Evolutionary conservation across 805 yeast species (phyloP), one percentile per base, ranked within the genome.

Genomic region (Pichia cephalocereana): DNA sequence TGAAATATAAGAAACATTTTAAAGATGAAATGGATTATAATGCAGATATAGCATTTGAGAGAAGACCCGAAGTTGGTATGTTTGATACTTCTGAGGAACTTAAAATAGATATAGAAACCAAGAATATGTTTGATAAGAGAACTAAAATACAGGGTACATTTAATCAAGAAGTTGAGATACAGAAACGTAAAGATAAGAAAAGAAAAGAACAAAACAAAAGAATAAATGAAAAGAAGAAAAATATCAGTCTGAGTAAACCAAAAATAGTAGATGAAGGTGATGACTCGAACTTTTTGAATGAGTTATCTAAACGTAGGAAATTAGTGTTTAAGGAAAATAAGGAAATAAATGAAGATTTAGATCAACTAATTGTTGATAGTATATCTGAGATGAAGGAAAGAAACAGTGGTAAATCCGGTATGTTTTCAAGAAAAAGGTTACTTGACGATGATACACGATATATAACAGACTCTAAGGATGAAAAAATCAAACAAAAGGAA

Each of bases 11-110:
- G 59, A 77, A 76, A 59, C 74, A 75, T 54, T 72, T 69, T 43
- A 69, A 75, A 26, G 77, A 76, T 34, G 83, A 81, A 51, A 77
- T 86, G 61, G 96, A 90, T 61, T 88, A 86, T 63, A 86, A 83
- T 60, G 83, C 80, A 1, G 96, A 86, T 56, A 79, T 90, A 10
- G 87, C 91, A 0, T 83, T 85, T 57, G 93, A 89, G 57, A 81
- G 79, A 51, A 65, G 64, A 15, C 91, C 95, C 0, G 74, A 71
- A 5, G 69, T 67, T 0, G 96, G 96, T 0, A 64, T 77, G 19
- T 86, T 82, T 60, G 90, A 85, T 57, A 79, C 81, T 0, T 57
- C 70, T 0, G 77, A 74, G n/a, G 97, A 90, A 60, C 50, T 58
- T 57, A 2, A 48, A 46, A 8, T 18, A 6, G 42, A 48, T 38